phyloP scores from a whole-genome alignment of 2,329 filamentous ascomycete species.

The Biscogniauxia sp. region DNA sequence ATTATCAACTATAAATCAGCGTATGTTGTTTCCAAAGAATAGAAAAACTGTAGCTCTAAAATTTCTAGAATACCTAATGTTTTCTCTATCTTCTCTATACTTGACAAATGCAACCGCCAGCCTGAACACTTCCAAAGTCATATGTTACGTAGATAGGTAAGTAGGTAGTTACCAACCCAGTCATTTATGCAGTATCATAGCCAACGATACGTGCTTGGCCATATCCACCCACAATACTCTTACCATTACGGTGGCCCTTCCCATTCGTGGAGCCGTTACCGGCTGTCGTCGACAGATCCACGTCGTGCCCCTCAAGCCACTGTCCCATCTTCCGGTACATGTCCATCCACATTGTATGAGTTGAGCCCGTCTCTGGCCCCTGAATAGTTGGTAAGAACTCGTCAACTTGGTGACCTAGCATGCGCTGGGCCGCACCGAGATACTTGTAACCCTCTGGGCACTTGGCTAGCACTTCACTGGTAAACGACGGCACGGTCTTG shows the following conservation, averaged over 20 bases:
- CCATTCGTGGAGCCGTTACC: not conserved
- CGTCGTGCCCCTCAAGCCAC: slow-evolving; percentile 28
- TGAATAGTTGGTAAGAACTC: slow-evolving; percentile 39
- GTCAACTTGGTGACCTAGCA: slow-evolving; percentile 44
- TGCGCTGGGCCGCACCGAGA: slow-evolving; percentile 45
- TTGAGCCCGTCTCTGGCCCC: slow-evolving; percentile 22
- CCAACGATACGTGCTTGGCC: not conserved
- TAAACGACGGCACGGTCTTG: slow-evolving; percentile 36
- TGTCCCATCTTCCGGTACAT: slow-evolving; percentile 41
- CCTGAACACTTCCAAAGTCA: not conserved
- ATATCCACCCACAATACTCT: not conserved
- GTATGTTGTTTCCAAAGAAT: not conserved
- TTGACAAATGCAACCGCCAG: not conserved
- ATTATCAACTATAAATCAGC: too few relatives aligned
- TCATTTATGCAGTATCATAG: not conserved
- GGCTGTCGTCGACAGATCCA: slow-evolving; percentile 25
- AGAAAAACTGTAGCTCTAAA: not conserved
- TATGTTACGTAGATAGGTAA: too few relatives aligned
- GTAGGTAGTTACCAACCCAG: too few relatives aligned
- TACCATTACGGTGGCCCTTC: slow-evolving; percentile 6
- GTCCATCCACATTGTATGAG: slow-evolving; percentile 32
- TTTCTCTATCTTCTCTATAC: not conserved
- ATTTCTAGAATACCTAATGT: not conserved
- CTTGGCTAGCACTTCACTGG: slow-evolving; percentile 35
- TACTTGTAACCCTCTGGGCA: slow-evolving; percentile 47